Evolutionary conservation across 805 yeast genomes (phyloP).

Genomic region (Ogataea neopini): DNA sequence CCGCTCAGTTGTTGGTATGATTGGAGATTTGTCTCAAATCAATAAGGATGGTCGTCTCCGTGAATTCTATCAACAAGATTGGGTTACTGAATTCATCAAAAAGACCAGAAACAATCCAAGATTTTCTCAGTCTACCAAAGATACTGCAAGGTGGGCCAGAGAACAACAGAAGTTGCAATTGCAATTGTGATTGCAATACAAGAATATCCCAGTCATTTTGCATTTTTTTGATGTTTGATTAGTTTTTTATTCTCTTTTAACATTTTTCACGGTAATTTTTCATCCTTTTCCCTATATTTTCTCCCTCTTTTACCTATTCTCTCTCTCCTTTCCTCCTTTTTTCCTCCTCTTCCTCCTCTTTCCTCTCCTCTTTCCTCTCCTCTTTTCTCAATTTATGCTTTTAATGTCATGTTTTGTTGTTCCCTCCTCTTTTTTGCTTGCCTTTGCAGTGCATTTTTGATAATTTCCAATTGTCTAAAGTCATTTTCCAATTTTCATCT

Average conservation of each 20-base stretch:
- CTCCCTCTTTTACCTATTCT: no score
- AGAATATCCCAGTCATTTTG: conserved; percentile 3
- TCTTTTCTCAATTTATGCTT: conserved; percentile 6
- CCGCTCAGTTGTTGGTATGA: conserved; percentile 82
- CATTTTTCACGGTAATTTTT: background rate
- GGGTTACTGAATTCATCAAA: conserved; percentile 80
- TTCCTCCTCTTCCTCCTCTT: no score
- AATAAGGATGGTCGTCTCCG: conserved; percentile 76
- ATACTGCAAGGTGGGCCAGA: conserved; percentile 97
- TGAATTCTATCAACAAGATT: conserved; percentile 63
- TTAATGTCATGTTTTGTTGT: conserved; percentile 9
- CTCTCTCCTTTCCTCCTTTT: no score
- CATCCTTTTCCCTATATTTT: no score
- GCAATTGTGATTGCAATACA: conserved; percentile 7
- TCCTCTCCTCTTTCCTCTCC: no score
- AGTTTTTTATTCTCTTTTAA: conserved; percentile 2
- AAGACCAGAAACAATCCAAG: conserved; percentile 64
- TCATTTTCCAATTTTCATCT: conserved; percentile 3
- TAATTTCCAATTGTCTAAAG: conserved; percentile 5
- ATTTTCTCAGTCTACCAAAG: conserved; percentile 69
- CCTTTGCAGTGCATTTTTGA: background rate
- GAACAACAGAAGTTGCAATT: conserved; percentile 62
- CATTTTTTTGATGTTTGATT: conserved; percentile 4
- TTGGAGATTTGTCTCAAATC: conserved; percentile 92
- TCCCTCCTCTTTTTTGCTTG: background rate